phyloP scores from a whole-genome alignment of 495 filamentous ascomycete genomes.

The Aspergillus conjunctus region DNA sequence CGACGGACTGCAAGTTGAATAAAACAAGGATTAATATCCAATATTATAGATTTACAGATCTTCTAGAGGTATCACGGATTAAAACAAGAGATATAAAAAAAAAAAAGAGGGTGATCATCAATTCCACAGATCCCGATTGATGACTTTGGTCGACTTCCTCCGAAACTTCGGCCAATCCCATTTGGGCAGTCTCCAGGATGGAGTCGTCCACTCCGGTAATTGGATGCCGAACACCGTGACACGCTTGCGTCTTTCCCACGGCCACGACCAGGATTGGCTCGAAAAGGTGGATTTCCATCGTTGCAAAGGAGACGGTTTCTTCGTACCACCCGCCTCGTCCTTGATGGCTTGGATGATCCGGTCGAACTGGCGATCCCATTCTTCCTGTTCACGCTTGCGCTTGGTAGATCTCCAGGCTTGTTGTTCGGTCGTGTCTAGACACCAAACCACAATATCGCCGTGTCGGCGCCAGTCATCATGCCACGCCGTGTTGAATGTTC shows the following conservation, averaged over 20 bases:
- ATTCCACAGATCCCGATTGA: conserved; percentile 32
- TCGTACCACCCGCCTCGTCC: conserved; percentile 24
- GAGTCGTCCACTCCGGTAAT: conserved; percentile 17
- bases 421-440: conserved; percentile 47
- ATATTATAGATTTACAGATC: background rate
- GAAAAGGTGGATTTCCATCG: conserved; percentile 26
- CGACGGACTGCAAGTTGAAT: background rate
- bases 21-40: background rate
- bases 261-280: conserved; percentile 25
- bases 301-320: conserved; percentile 16
- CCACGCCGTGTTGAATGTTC: conserved; percentile 76
- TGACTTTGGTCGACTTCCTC: conserved; percentile 18
- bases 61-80: background rate
- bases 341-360: conserved; percentile 36
- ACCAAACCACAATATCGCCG: conserved; percentile 89
- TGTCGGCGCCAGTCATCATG: conserved; percentile 85
- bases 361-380: conserved; percentile 43
- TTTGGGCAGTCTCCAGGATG: conserved; percentile 20
- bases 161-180: conserved; percentile 22
- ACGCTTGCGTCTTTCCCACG: conserved; percentile 28
- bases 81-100: background rate
- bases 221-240: conserved; percentile 20
- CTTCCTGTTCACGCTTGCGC: conserved; percentile 26
- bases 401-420: conserved; percentile 34
- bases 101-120: conserved; percentile 11